phyloP scores from a whole-genome alignment of 192 early-diverging fungal species.

The Coemansia sp. region DNA sequence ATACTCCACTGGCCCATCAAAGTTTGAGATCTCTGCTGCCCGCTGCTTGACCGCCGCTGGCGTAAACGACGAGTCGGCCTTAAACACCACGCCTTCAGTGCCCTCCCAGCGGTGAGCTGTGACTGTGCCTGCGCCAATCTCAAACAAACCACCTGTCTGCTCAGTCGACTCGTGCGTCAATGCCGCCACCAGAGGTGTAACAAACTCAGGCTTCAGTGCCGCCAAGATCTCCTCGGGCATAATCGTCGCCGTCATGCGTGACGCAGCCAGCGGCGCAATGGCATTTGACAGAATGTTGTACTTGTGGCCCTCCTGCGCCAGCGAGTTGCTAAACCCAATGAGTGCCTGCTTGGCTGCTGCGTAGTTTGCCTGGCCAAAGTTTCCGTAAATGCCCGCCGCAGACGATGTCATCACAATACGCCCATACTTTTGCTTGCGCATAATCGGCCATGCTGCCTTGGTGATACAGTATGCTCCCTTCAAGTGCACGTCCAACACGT shows the following conservation, averaged over 20 bases:
- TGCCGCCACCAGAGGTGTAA: conserved; percentile 91
- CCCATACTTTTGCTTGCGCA: conserved; percentile 95
- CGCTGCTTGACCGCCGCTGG: conserved; percentile 78
- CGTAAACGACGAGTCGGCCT: conserved; percentile 80
- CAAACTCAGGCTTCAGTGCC: conserved; percentile 95
- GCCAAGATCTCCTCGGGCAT: conserved; percentile 95
- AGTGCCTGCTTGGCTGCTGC: conserved; percentile 89
- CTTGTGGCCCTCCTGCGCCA: conserved; percentile 92
- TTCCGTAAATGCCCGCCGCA: conserved; percentile 98
- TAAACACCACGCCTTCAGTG: conserved; percentile 85
- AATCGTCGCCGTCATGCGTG: conserved; percentile 94
- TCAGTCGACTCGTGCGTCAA: conserved; percentile 84
- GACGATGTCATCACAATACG: conserved; percentile 92
- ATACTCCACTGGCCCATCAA: conserved; percentile 64
- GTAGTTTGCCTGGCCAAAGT: conserved; percentile 85
- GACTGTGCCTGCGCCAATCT: conserved; percentile 90
- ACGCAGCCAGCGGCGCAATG: conserved; percentile 97
- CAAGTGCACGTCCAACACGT: conserved; percentile 89
- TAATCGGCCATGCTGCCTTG: conserved; percentile 94
- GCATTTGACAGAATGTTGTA: conserved; percentile 92
- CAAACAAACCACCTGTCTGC: conserved; percentile 85
- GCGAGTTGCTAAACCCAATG: conserved; percentile 83
- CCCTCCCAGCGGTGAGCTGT: conserved; percentile 92
- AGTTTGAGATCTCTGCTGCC: conserved; percentile 76
- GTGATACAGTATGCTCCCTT: conserved; percentile 93